Percentiles rank a stretch among this genome's conserved stretches.
phyloP scores from a whole-genome alignment of 1,284 basidiomycete genomes.

The Porogramme epimiltina region DNA sequence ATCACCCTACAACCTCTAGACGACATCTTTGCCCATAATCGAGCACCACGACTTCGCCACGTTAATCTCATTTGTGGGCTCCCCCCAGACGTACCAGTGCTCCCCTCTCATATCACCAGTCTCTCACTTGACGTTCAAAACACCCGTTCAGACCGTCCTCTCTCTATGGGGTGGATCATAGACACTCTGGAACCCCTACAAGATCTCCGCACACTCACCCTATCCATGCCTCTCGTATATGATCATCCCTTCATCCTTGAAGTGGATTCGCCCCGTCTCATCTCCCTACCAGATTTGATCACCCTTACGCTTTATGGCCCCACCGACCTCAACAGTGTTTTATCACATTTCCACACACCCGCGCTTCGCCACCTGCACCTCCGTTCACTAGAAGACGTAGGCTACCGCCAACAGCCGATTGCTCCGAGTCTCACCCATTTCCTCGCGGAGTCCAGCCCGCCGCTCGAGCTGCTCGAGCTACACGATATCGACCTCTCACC shows the following conservation, averaged over 20 bases:
- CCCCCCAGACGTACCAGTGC: conserved; percentile 33
- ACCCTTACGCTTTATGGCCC: conserved; percentile 44
- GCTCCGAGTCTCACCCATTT: conserved; percentile 42
- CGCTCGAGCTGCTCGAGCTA: conserved; percentile 53
- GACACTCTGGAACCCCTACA: conserved; percentile 27
- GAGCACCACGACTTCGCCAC: conserved; percentile 38
- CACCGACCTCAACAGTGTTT: conserved; percentile 44
- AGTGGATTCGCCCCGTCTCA: conserved; percentile 28
- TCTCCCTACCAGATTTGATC: conserved; percentile 41
- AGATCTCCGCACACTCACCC: conserved; percentile 39
- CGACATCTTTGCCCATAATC: conserved; percentile 29
- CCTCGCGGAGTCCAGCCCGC: conserved; percentile 41
- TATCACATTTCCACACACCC: conserved; percentile 46
- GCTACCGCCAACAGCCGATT: conserved; percentile 41
- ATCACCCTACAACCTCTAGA: conserved; percentile 24
- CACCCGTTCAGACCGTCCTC: conserved; percentile 24
- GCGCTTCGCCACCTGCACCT: conserved; percentile 47
- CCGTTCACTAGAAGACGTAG: conserved; percentile 42
- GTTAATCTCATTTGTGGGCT: conserved; percentile 38
- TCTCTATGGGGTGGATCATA: conserved; percentile 33
- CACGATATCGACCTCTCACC: conserved; percentile 54
- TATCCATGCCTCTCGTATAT: conserved; percentile 41
- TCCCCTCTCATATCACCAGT: conserved; percentile 41
- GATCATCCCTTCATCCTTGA: conserved; percentile 37
- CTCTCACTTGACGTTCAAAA: conserved; percentile 36